phyloP scores from a whole-genome alignment of 1,284 basidiomycete species.

The Rugiboletus extremiorientalis region DNA sequence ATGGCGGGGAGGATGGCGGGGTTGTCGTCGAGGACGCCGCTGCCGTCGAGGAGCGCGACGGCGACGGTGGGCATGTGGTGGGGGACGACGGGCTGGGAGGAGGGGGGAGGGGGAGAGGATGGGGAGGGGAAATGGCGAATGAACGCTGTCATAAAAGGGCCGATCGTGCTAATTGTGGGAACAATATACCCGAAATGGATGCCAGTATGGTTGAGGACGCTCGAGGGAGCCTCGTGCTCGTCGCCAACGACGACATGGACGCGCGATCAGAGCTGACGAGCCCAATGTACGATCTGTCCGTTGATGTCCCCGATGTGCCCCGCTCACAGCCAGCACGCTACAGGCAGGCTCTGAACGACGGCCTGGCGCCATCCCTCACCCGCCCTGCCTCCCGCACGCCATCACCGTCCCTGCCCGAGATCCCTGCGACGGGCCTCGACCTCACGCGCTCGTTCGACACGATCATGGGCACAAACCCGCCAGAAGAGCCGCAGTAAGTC shows the following conservation, averaged over 20 bases:
- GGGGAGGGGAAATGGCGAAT: conserved; percentile 21
- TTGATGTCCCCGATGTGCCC: neutral
- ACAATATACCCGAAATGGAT: conserved; percentile 16
- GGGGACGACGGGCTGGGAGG: conserved; percentile 1
- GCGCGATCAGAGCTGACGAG: conserved; percentile 19
- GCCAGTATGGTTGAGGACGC: neutral
- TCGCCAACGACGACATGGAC: conserved; percentile 32
- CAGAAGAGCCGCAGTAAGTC: conserved; percentile 37
- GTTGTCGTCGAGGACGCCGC: conserved; percentile 21
- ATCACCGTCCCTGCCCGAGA: conserved; percentile 50
- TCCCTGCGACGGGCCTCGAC: conserved; percentile 50
- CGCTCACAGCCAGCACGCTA: conserved; percentile 22
- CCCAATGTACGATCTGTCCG: conserved; percentile 23
- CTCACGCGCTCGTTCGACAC: conserved; percentile 51
- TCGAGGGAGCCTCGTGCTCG: conserved; percentile 25
- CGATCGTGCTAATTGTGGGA: conserved; percentile 31
- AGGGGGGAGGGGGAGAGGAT: conserved; percentile 12
- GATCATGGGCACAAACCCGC: conserved; percentile 34
- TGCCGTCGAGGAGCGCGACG: conserved; percentile 15
- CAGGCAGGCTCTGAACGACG: conserved; percentile 22
- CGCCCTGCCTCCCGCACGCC: conserved; percentile 24
- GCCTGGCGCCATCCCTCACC: conserved; percentile 19
- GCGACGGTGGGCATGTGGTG: conserved; percentile 23
- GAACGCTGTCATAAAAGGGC: conserved; percentile 31
- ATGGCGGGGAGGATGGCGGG: conserved; percentile 12